Evolutionary conservation across 1,139 yeast species (phyloP).

Genomic region (Blastobotrys capitulatus): DNA sequence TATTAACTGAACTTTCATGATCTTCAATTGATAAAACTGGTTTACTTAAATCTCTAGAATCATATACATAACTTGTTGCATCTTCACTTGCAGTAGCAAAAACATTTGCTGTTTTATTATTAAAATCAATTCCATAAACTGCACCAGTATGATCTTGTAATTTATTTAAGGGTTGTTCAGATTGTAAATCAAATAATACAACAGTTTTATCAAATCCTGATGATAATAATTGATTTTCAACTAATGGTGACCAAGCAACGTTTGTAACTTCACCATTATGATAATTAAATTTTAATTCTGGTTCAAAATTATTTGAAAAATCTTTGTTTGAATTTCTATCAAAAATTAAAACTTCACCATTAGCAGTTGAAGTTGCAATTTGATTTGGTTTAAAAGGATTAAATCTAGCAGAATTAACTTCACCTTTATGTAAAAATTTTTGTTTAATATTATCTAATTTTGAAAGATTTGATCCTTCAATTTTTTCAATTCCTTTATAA

Average conservation of each 20-base stretch:
- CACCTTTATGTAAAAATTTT: conserved; percentile 42
- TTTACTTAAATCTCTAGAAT: conserved; percentile 42
- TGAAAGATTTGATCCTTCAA: conserved; percentile 19
- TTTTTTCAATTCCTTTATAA: conserved; percentile 13
- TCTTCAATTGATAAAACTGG: conserved; percentile 29
- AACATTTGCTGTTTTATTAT: conserved; percentile 40
- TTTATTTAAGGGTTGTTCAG: conserved; percentile 19
- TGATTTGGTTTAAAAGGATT: conserved; percentile 65
- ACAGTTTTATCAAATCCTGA: conserved; percentile 67
- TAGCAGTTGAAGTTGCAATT: conserved; percentile 73
- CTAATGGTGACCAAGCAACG: conserved; percentile 54
- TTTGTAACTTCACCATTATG: conserved; percentile 69
- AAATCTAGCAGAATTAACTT: conserved; percentile 76
- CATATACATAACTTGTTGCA: conserved; percentile 61
- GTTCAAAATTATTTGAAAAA: conserved; percentile 28
- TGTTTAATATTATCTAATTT: conserved; percentile 39
- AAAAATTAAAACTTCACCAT: conserved; percentile 65
- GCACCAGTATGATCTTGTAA: conserved; percentile 28
- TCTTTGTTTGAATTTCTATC: conserved; percentile 41
- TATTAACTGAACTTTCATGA: conserved; percentile 48
- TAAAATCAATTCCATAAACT: conserved; percentile 44
- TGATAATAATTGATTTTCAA: conserved; percentile 42
- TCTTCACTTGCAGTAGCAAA: conserved; percentile 78
- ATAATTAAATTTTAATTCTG: conserved; percentile 39
- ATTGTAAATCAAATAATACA: conserved; percentile 62